Evolutionary conservation across 148 eudicot genomes (phyloP), one percentile per base, ranked within the genome.

Genomic region (Rhododendron mucronatum): DNA sequence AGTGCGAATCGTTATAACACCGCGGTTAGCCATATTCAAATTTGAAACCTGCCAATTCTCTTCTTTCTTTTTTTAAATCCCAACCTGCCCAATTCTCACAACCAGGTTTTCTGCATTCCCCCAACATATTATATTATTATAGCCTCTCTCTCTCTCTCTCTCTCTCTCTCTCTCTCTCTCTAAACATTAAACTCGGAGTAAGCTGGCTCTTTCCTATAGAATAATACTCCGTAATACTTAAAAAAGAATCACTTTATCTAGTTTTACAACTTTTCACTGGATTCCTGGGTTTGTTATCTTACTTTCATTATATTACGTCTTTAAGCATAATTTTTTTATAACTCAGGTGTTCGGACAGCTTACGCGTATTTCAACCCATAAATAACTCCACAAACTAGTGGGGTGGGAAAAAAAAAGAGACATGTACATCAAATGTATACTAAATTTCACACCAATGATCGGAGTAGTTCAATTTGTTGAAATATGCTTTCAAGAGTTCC

Each of bases 51-150:
- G 50, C 50, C 50, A 7, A 47, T 7, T 41, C 50, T 47, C 50
- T 47, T 47, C 11, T 33, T 33, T 33, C 0, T 47, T 9, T 47
- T 47, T 47, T 47, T 9, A 1, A 47, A 47, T 47, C 50, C 12
- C 39, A 86, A 69, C 61, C 59, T 57, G 28, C 80, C 63, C 88
- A 82, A 44, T 82, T 86, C 88, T 86, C 82, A 47, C 50, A 47
- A 76, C 88, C 85, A 55, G 84, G 82, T 86, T 86, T 86, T 86
- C 81, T 82, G 88, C 83, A 61, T n/a, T 65, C 59, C 44, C 35
- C 47, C 74, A 4, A 45, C 12, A 45, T 33, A 33, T 33, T 33
- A 33, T 33, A 33, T 33, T 74, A 74, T 13, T 77, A 77, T 28
- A 53, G 18, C 15, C 37, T 11, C 28, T 23, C 28, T 41, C 10